phyloP scores from a whole-genome alignment of 2,329 filamentous ascomycete species.

The Arthrobotrys pseudoclavata region DNA sequence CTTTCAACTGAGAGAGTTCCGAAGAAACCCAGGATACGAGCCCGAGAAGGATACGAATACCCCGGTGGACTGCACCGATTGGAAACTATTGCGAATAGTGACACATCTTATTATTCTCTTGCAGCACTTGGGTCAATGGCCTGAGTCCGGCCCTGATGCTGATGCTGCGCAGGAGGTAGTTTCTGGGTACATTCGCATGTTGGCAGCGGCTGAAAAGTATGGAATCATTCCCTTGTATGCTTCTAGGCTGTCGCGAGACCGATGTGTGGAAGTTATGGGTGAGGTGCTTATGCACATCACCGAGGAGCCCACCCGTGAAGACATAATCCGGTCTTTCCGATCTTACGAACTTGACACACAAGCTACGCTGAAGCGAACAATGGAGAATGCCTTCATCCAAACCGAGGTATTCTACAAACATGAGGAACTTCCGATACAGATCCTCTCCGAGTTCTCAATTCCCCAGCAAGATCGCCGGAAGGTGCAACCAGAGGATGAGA shows the following conservation, averaged over 20 bases:
- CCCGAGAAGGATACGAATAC: conserved; percentile 67
- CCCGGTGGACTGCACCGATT: conserved; percentile 65
- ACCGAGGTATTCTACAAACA: conserved; percentile 64
- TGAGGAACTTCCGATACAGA: conserved; percentile 56
- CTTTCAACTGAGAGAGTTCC: conserved; percentile 66
- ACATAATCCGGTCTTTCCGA: conserved; percentile 80
- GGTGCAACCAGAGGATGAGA: conserved; percentile 75
- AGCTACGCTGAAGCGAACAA: conserved; percentile 75
- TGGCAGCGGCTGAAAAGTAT: conserved; percentile 79
- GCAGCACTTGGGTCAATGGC: conserved; percentile 71
- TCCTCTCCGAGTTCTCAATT: conserved; percentile 70
- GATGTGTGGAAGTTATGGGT: conserved; percentile 79
- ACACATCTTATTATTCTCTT: conserved; percentile 79
- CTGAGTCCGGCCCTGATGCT: conserved; percentile 66
- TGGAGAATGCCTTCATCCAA: conserved; percentile 72
- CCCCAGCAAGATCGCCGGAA: conserved; percentile 77
- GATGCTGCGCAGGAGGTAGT: conserved; percentile 77
- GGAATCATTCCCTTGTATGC: conserved; percentile 90
- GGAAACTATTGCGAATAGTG: conserved; percentile 73
- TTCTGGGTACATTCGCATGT: conserved; percentile 82
- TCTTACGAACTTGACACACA: conserved; percentile 80
- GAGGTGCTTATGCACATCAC: conserved; percentile 81
- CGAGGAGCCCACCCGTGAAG: conserved; percentile 75
- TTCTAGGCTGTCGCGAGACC: conserved; percentile 77
- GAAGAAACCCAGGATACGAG: conserved; percentile 69